A percentile compares a stretch with the other conserved stretches of the same genome.
Evolutionary conservation across 306 rosid species (phyloP).

Genomic region (Malus sylvestris): DNA sequence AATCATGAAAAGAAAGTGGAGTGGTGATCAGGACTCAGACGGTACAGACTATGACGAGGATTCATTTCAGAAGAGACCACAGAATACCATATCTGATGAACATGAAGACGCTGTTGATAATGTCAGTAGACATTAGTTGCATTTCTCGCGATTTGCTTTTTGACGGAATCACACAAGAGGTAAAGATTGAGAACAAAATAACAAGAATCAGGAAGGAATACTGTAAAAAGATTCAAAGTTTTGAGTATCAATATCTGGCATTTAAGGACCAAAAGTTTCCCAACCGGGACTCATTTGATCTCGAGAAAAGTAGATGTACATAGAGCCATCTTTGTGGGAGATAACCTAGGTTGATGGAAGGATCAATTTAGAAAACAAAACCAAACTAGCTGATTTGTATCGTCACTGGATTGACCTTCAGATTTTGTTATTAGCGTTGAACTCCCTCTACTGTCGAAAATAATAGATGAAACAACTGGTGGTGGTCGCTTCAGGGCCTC

Average conservation of each 20-base stretch:
- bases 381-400: background rate
- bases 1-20: slow-evolving; percentile 75
- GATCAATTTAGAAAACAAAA: background rate
- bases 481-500: too few species aligned
- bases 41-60: slow-evolving; percentile 51
- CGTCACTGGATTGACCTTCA: background rate
- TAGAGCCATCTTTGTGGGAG: background rate
- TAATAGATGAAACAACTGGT: too few species aligned
- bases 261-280: background rate
- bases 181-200: slow-evolving; percentile 21
- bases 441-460: background rate
- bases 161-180: slow-evolving; percentile 33
- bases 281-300: background rate
- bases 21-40: slow-evolving; percentile 41
- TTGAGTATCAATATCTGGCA: background rate
- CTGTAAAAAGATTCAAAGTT: slow-evolving; percentile 8
- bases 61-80: slow-evolving; percentile 39
- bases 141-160: slow-evolving; percentile 29
- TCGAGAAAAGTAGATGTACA: background rate
- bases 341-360: background rate
- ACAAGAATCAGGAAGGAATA: slow-evolving; percentile 13
- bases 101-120: slow-evolving; percentile 34
- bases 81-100: slow-evolving; percentile 43
- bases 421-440: background rate
- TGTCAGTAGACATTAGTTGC: slow-evolving; percentile 23